phyloP scores from a whole-genome alignment of 805 yeast species.

The Metschnikowia lochheadii region DNA sequence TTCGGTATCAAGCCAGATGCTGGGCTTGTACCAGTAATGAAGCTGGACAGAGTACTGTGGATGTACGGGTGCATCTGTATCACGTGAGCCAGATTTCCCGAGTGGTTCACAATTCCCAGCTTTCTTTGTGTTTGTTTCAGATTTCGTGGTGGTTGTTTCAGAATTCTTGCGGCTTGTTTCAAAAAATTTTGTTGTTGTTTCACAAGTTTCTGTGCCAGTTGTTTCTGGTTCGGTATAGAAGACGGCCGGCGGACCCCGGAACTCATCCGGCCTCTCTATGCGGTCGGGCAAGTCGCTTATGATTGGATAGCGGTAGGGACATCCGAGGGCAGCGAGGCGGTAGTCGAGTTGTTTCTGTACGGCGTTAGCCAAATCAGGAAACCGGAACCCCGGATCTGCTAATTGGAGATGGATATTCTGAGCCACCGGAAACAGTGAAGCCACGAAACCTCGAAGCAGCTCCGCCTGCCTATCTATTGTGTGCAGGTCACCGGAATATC shows the following conservation, averaged over 20 bases:
- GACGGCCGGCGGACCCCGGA: background rate
- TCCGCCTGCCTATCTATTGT: constrained; percentile 1
- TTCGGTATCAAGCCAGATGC: constrained; percentile 41
- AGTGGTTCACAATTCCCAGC: too few species aligned
- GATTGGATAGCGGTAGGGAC: constrained; percentile 11
- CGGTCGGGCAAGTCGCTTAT: constrained; percentile 12
- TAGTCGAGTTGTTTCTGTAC: constrained; percentile 32
- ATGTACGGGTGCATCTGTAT: background rate
- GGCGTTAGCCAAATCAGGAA: constrained; percentile 65
- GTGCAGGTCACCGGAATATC: background rate
- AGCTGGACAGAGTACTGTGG: constrained; percentile 25
- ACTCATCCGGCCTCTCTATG: constrained; percentile 5
- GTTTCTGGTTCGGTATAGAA: background rate
- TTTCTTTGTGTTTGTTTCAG: background rate
- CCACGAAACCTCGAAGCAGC: constrained; percentile 11
- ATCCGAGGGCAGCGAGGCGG: constrained; percentile 5
- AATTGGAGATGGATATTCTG: constrained; percentile 25
- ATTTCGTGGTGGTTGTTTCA: background rate
- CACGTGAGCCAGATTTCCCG: too few species aligned
- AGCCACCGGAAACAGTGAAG: constrained; percentile 10
- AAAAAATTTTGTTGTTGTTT: too few species aligned
- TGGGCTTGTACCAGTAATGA: constrained; percentile 38
- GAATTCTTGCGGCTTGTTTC: too few species aligned
- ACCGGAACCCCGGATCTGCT: constrained; percentile 43
- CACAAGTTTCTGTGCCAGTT: too few species aligned